phyloP scores from a whole-genome alignment of 441 rosid genomes.

The Populus tomentosa region DNA sequence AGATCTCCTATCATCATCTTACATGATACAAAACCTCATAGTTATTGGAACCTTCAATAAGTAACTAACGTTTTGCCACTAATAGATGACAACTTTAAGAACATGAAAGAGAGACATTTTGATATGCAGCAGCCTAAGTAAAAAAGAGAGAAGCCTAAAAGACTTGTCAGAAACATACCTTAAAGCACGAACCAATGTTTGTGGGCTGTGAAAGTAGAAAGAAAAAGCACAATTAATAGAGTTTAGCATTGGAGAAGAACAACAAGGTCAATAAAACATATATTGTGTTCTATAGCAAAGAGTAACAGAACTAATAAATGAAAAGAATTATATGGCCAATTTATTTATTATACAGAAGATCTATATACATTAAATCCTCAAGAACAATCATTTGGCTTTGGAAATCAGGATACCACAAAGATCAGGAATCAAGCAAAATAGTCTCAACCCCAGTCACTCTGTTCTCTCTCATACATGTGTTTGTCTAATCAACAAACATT shows the following conservation, averaged over 20 bases:
- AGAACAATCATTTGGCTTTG: background rate
- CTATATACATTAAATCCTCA: constrained; percentile 1
- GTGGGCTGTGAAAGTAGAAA: constrained; percentile 69
- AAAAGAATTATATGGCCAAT: background rate
- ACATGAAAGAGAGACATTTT: background rate
- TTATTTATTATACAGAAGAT: constrained; percentile 4
- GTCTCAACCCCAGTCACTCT: background rate
- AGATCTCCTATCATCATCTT: background rate
- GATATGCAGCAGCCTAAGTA: constrained; percentile 1
- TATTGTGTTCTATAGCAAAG: background rate
- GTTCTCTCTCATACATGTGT: background rate
- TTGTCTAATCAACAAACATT: background rate
- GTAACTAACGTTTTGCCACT: background rate
- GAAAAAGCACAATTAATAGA: background rate
- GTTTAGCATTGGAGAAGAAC: constrained; percentile 11
- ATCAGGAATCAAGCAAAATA: background rate
- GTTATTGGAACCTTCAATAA: background rate
- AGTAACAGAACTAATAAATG: background rate
- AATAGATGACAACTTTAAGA: background rate
- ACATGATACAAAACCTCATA: background rate
- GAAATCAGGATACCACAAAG: background rate
- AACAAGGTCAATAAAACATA: background rate
- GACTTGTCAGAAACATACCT: constrained; percentile 52
- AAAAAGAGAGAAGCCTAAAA: background rate
- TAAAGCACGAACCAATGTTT: constrained; percentile 95